A percentile compares a stretch with the other conserved stretches of the same genome.
phyloP scores from a whole-genome alignment of 495 filamentous ascomycete genomes.

The Xylaria bambusicola region DNA sequence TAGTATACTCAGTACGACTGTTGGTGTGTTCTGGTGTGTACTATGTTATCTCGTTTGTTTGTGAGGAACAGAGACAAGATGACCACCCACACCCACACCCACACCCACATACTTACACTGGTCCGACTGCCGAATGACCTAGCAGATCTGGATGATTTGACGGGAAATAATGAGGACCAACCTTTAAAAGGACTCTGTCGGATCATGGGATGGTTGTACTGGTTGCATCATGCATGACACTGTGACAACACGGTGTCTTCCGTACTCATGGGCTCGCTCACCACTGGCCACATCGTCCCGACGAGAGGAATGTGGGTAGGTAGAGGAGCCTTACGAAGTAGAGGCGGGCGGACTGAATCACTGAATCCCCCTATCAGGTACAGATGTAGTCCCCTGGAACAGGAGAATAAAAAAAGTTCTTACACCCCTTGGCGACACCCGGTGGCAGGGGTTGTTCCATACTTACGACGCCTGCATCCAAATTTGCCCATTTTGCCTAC shows the following conservation, averaged over 20 bases:
- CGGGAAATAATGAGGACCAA: slow-evolving; percentile 10
- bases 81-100: slow-evolving; percentile 4
- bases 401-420: slow-evolving; percentile 10
- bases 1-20: no score
- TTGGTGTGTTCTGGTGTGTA: not conserved
- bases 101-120: no score
- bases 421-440: not conserved
- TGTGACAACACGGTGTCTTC: slow-evolving; percentile 12
- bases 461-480: slow-evolving; percentile 10
- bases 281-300: slow-evolving; percentile 9
- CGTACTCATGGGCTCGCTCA: slow-evolving; percentile 11
- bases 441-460: not conserved
- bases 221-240: not conserved
- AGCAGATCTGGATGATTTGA: slow-evolving; percentile 15
- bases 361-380: slow-evolving; percentile 14
- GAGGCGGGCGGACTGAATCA: not conserved
- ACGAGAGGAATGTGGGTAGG: not conserved
- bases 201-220: slow-evolving; percentile 3
- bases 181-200: not conserved
- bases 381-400: slow-evolving; percentile 8
- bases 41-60: not conserved
- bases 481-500: not conserved
- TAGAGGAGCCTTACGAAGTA: no score
- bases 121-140: not conserved
- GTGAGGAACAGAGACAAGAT: not conserved